A percentile compares a stretch with the other conserved stretches of the same genome.
phyloP scores from a whole-genome alignment of 2,329 filamentous ascomycete genomes.

The Drechslera avenae region DNA sequence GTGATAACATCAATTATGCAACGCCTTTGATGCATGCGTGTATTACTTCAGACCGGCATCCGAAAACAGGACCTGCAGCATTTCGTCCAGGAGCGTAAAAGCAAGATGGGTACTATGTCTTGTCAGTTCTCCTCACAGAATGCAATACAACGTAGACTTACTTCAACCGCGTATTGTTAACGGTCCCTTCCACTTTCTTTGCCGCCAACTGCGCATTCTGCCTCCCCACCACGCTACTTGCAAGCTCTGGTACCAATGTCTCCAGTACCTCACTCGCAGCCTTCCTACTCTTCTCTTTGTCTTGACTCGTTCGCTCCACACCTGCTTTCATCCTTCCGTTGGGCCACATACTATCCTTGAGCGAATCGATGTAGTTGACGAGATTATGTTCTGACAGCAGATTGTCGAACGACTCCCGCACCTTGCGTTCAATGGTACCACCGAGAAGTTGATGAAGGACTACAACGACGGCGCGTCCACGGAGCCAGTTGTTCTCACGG shows the following conservation, averaged over 20 bases:
- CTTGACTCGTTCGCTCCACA: slow-evolving; percentile 65
- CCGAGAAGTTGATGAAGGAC: slow-evolving; percentile 94
- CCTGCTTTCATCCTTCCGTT: slow-evolving; percentile 61
- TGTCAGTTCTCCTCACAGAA: slow-evolving; percentile 23
- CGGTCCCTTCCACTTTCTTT: slow-evolving; percentile 82
- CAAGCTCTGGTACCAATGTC: slow-evolving; percentile 87
- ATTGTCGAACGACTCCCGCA: slow-evolving; percentile 79
- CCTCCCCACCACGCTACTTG: slow-evolving; percentile 89
- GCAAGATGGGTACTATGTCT: slow-evolving; percentile 54
- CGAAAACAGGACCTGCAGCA: slow-evolving; percentile 53
- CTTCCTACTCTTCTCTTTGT: slow-evolving; percentile 79
- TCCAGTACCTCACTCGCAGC: slow-evolving; percentile 90
- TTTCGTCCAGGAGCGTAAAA: slow-evolving; percentile 57
- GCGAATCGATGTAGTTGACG: slow-evolving; percentile 72
- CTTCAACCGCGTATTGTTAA: slow-evolving; percentile 93
- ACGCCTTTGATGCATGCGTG: background rate
- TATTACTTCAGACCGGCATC: slow-evolving; percentile 21
- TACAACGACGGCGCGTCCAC: slow-evolving; percentile 92
- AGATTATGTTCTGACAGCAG: slow-evolving; percentile 79
- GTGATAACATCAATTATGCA: slow-evolving; percentile 7
- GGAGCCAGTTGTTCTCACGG: slow-evolving; percentile 94
- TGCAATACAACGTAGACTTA: slow-evolving; percentile 55
- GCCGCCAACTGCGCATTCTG: slow-evolving; percentile 90
- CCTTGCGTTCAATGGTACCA: slow-evolving; percentile 93
- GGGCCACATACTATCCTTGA: slow-evolving; percentile 85